A percentile compares a stretch with the other conserved stretches of the same genome.
These are phyloP conservation scores for Pseudevernia furfuracea DNA, from an alignment of 495 filamentous ascomycete species.

Conservation along the genomic window DNA sequence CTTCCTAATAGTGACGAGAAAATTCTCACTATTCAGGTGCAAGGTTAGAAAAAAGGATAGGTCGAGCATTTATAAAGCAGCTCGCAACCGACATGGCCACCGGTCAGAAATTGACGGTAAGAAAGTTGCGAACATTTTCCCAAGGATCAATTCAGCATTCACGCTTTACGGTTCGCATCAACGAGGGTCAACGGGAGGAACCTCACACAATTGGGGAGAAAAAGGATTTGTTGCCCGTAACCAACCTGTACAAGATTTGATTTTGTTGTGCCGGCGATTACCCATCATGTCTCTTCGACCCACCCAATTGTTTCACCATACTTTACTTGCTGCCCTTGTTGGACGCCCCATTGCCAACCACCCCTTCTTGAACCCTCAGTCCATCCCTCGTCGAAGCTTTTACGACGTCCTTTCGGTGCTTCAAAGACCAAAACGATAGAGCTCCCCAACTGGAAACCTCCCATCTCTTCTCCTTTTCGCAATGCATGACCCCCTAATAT, in stretches of 20 bases:
- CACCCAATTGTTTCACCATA: slow-evolving; percentile 80
- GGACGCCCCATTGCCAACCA: slow-evolving; percentile 75
- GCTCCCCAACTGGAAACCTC: slow-evolving; percentile 92
- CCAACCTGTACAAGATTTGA: not conserved
- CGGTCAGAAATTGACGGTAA: too few relatives aligned
- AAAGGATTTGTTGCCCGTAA: not conserved
- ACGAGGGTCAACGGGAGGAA: too few relatives aligned
- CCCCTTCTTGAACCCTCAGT: slow-evolving; percentile 45
- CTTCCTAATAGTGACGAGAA: too few relatives aligned
- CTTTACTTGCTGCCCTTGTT: slow-evolving; percentile 80
- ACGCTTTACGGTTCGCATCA: too few relatives aligned
- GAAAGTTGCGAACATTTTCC: too few relatives aligned
- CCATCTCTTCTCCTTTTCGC: slow-evolving; percentile 89
- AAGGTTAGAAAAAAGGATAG: too few relatives aligned
- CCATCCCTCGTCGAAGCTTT: slow-evolving; percentile 60
- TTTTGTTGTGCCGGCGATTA: not conserved
- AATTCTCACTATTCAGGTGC: too few relatives aligned
- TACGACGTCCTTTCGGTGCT: slow-evolving; percentile 60
- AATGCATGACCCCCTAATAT: slow-evolving; percentile 78
- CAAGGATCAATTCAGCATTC: too few relatives aligned
- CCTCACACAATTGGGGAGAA: too few relatives aligned
- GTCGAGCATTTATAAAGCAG: too few relatives aligned
- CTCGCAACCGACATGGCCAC: too few relatives aligned
- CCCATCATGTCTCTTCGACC: slow-evolving; percentile 33
- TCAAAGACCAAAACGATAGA: slow-evolving; percentile 96